Conservation (phyloP, 2,329 filamentous ascomycete species). For the Zarea fungicola region DNA sequence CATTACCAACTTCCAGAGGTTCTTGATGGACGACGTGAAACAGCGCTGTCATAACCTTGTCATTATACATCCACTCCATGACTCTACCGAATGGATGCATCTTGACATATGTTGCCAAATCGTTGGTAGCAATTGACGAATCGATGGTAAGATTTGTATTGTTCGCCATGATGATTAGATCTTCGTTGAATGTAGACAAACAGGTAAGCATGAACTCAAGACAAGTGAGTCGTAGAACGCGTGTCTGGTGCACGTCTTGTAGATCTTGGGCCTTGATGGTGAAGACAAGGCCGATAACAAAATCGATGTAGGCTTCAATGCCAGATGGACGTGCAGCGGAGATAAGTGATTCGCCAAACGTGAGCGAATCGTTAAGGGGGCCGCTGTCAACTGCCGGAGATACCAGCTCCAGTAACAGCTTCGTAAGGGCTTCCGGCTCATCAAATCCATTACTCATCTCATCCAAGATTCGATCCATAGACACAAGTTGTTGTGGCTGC, state of each 20-base stretch:
- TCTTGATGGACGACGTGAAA: conserved; percentile 78
- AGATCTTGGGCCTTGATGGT: conserved; percentile 60
- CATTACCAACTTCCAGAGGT: conserved; percentile 63
- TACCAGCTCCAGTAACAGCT: conserved; percentile 68
- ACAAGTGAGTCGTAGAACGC: conserved; percentile 72
- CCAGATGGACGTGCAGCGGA: conserved; percentile 70
- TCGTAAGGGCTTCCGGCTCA: conserved; percentile 78
- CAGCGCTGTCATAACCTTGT: conserved; percentile 74
- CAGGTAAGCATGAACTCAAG: conserved; percentile 78
- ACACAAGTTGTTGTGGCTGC: conserved; percentile 31
- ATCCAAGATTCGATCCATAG: conserved; percentile 63
- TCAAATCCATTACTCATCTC: conserved; percentile 76
- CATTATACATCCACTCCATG: conserved; percentile 98
- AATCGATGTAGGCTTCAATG: conserved; percentile 90
- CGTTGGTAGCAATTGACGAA: conserved; percentile 65
- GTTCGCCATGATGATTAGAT: conserved; percentile 80
- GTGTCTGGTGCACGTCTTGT: conserved; percentile 61
- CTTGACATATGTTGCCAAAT: conserved; percentile 72
- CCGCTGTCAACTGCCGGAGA: conserved; percentile 57
- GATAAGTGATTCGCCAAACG: conserved; percentile 83
- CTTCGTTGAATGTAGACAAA: conserved; percentile 85
- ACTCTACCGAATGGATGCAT: conserved; percentile 90
- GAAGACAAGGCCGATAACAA: conserved; percentile 75
- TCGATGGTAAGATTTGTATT: conserved; percentile 72
- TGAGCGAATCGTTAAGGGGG: conserved; percentile 66